Evolutionary conservation across 371 early-diverging fungal species (phyloP), one percentile per base, ranked within the genome.

Genomic region (Mucor circinelloides): DNA sequence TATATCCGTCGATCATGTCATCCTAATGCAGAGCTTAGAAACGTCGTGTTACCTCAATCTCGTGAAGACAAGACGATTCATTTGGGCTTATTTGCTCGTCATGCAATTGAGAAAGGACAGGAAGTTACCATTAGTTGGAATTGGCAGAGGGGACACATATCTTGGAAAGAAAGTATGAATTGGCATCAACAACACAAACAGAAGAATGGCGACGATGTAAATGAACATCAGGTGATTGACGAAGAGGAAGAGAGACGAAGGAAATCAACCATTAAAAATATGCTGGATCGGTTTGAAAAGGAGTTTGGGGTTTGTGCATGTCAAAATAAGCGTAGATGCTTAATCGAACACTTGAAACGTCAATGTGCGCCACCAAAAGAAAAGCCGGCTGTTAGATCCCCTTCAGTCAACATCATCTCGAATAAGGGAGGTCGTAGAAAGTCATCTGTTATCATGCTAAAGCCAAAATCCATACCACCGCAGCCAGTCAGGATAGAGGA

Each of bases 111-210:
- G 27, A 79, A 83, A 23, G 90, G 89, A 25, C 84, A 91, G 60
- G 93, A 95, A 70, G 81, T 95, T 28, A 89, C 90, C 0, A 58
- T 91, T 7, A 86, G 84, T 9, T 92, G 92, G 92, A 75, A 81
- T n/a, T 90, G 76, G 55, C 74, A 73, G 31, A 46, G 71, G 15
- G 77, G 77, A 4, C 74, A 73, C 64, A 65, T 76, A 13, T 31
- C 71, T 4, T 76, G 77, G 77, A 70, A 76, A 58, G 74, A 71
- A 25, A 71, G 50, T 48, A 70, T 72, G 65, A 60, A 68, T 7
- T 70, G 70, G 67, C 67, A 66, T 28, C 60, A 71, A 15, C 58
- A 66, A 23, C 59, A 58, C 1, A 71, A 66, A 42, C 54, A 44
- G 23, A 58, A 54, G 15, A 32, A 58, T 19, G 55, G 63, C 25